These are phyloP conservation scores for Backusella tuberculispora DNA, from an alignment of 192 early-diverging fungal genomes.

Conservation along the genomic window DNA sequence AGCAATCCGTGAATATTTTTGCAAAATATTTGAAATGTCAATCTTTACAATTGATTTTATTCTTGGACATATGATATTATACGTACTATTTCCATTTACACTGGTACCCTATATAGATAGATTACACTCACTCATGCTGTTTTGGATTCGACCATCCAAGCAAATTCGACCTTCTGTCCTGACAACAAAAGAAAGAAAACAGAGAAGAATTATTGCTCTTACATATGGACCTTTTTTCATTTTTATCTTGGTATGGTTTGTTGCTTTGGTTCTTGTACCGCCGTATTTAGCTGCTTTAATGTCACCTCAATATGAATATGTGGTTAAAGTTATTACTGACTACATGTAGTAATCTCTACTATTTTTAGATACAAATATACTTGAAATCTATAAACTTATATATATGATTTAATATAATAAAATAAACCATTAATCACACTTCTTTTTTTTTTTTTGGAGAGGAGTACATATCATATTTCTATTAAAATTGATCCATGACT, in stretches of 20 bases:
- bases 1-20: conserved; percentile 57
- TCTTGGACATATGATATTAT: conserved; percentile 69
- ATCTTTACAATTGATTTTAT: conserved; percentile 70
- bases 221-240: conserved; percentile 60
- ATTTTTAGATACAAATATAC: neutral
- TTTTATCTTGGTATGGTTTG: conserved; percentile 57
- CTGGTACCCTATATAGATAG: conserved; percentile 64
- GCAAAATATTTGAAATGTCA: conserved; percentile 83
- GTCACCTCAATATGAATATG: neutral
- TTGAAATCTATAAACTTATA: neutral
- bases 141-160: conserved; percentile 67
- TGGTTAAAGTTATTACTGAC: conserved; percentile 6
- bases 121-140: conserved; percentile 68
- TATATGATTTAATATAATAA: neutral
- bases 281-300: neutral
- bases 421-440: neutral
- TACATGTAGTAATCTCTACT: neutral
- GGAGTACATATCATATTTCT: no score
- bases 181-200: conserved; percentile 64
- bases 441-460: no score
- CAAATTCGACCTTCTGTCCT: conserved; percentile 66
- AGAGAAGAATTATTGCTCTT: conserved; percentile 57
- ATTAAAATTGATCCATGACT: no score
- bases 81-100: conserved; percentile 71
- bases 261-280: conserved; percentile 56